phyloP scores from a whole-genome alignment of 768 basidiomycete genomes.

The Tricholomella constricta region DNA sequence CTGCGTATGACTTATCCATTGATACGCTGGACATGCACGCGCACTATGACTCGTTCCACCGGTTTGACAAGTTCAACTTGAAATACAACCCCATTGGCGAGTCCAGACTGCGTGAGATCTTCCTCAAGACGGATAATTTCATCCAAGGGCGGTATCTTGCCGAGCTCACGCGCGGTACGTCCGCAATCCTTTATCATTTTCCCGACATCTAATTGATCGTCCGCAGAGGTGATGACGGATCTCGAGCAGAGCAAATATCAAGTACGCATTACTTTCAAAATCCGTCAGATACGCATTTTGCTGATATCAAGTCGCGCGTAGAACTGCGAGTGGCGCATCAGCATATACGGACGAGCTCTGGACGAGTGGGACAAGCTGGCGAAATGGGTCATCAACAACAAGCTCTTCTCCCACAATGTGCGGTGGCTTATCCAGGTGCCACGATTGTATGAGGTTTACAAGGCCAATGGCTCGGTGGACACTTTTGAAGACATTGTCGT shows the following conservation, averaged over 20 bases:
- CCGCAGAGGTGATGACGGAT: slow-evolving; percentile 93
- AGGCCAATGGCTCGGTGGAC: slow-evolving; percentile 76
- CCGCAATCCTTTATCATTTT: neutral
- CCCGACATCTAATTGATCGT: neutral
- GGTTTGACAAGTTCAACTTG: slow-evolving; percentile 97
- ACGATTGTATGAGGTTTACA: slow-evolving; percentile 94
- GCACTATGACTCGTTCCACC: slow-evolving; percentile 96
- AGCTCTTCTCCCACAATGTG: slow-evolving; percentile 94
- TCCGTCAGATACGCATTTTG: neutral
- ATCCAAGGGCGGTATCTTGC: slow-evolving; percentile 93
- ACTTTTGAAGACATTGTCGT: slow-evolving; percentile 90
- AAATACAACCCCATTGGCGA: slow-evolving; percentile 98
- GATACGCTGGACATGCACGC: slow-evolving; percentile 99
- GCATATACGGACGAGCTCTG: slow-evolving; percentile 83
- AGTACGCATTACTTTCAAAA: slow-evolving; percentile 39
- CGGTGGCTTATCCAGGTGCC: slow-evolving; percentile 98
- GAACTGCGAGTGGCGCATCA: slow-evolving; percentile 98
- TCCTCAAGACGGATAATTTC: slow-evolving; percentile 96
- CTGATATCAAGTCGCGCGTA: slow-evolving; percentile 26
- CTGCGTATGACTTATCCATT: slow-evolving; percentile 96
- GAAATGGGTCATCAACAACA: slow-evolving; percentile 93
- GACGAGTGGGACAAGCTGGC: slow-evolving; percentile 99
- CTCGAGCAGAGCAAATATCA: slow-evolving; percentile 98
- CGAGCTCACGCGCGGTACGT: slow-evolving; percentile 84
- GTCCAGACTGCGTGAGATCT: slow-evolving; percentile 92